Percentiles rank a stretch among this genome's conserved stretches.
Conservation (phyloP, 257 asterid species). For the Solanum bulbocastanum region DNA sequence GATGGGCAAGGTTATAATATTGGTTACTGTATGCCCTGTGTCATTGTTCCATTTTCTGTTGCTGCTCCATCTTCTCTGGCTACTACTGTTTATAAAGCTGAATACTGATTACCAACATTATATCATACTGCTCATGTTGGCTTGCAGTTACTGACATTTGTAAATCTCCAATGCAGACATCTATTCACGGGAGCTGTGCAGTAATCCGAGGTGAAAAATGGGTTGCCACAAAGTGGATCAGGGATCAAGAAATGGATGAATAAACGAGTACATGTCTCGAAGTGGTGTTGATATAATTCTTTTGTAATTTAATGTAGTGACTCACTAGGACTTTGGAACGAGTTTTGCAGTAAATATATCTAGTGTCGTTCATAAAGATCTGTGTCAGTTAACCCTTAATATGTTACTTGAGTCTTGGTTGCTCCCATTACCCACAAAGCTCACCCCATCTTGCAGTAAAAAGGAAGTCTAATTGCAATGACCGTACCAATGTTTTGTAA, state of each 20-base stretch:
- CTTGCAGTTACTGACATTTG: not conserved
- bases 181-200: conserved; percentile 96
- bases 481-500: not conserved
- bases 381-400: not conserved
- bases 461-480: not conserved
- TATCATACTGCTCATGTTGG: not conserved
- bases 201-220: conserved; percentile 86
- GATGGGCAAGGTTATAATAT: not conserved
- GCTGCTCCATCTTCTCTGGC: not conserved
- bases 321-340: not conserved
- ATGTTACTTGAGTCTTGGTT: not conserved
- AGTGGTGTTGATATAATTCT: not conserved
- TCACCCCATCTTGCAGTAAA: not conserved
- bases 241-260: conserved; percentile 49
- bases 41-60: not conserved
- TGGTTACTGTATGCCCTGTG: not conserved
- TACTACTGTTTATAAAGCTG: not conserved
- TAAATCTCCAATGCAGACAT: conserved; percentile 32
- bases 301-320: not conserved
- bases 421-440: not conserved
- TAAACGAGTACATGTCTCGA: not conserved
- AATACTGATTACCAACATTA: not conserved
- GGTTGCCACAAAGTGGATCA: conserved; percentile 98
- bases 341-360: not conserved
- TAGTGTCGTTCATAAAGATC: not conserved